Conservation (phyloP, 345 rosid species). For the Hypericum perforatum region DNA sequence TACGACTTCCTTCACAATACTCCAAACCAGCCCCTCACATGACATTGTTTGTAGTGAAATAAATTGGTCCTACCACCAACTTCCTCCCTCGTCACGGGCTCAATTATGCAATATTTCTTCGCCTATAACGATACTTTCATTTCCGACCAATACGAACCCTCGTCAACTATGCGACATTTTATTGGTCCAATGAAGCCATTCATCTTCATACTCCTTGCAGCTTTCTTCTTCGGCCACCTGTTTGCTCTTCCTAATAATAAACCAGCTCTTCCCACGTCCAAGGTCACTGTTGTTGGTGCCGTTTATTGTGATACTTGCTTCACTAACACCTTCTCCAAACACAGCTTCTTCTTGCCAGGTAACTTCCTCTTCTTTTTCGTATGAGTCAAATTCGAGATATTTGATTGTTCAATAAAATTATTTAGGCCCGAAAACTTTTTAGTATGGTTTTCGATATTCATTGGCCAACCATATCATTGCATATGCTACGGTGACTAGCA, state of each 20-base stretch:
- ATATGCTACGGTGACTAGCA: no score
- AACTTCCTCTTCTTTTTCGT: neutral
- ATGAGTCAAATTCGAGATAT: neutral
- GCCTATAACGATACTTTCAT: slow-evolving; percentile 3
- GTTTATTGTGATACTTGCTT: slow-evolving; percentile 75
- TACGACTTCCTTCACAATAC: no score
- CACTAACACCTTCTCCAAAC: slow-evolving; percentile 50
- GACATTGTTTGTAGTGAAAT: neutral
- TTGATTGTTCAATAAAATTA: no score
- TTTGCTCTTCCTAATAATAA: slow-evolving; percentile 15
- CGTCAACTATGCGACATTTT: slow-evolving; percentile 7
- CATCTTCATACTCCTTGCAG: slow-evolving; percentile 27
- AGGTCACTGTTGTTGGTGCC: slow-evolving; percentile 62
- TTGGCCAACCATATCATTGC: no score
- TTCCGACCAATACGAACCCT: slow-evolving; percentile 5
- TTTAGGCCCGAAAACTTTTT: no score
- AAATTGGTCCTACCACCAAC: slow-evolving; percentile 42
- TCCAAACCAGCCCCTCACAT: no score
- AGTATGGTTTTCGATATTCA: no score
- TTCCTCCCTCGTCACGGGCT: slow-evolving; percentile 66
- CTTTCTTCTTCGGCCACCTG: slow-evolving; percentile 20
- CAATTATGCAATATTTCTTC: slow-evolving; percentile 21
- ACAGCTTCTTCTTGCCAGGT: slow-evolving; percentile 92
- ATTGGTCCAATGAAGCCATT: slow-evolving; percentile 39
- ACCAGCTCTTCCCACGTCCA: slow-evolving; percentile 30